Base-by-base conservation (phyloP, 352 stramenopile species). In the Chrysophaeum taylorii region DNA sequence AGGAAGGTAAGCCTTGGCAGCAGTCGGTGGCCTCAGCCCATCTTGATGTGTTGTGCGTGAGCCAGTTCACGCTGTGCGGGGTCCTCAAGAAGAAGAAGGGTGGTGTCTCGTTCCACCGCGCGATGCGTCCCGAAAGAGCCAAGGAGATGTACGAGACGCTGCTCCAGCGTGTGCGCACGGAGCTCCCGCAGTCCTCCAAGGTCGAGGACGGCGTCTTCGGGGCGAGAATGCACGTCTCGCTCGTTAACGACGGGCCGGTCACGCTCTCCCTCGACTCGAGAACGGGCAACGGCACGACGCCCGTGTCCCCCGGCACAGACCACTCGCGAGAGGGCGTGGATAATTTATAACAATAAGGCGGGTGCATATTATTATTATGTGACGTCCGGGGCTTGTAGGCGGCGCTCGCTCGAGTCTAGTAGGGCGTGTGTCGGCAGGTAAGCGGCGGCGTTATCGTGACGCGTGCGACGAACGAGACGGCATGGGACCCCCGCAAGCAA, bases 191-290 rank as follows among this genome's bases (percentile, higher is more conserved):
- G 5, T 27, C 7, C 45, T 18, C 45, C 9, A n/a, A n/a, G n/a
- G 45, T 57, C 18, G 5, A 25, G 7, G 53, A 64, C 53, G 53
- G 53, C 29, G 33, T 25, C 27, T 64, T 64, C 53, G 53, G 53
- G 12, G 53, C 53, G 15, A 64, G 15, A n/a, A 64, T 64, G 53
- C 4, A 38, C 53, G 53, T 64, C 7, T 12, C 15, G 16, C 33
- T 64, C 4, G n/a, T 38, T 14, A 64, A 64, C 33, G 53, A 64
- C 33, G 53, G 53, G 53, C 53, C 53, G 7, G 53, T 64, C 7
- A 64, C 53, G 15, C 53, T 64, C 7, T 21, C 29, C 29, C n/a
- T 64, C 7, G 53, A 64, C 33, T 64, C 53, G 29, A 35, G 53
- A 5, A 41, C 4, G 15, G 53, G 53, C 29, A 64, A 64, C 53